phyloP scores from a whole-genome alignment of 2,329 filamentous ascomycete genomes.

The Trichoderma atrobrunneum region DNA sequence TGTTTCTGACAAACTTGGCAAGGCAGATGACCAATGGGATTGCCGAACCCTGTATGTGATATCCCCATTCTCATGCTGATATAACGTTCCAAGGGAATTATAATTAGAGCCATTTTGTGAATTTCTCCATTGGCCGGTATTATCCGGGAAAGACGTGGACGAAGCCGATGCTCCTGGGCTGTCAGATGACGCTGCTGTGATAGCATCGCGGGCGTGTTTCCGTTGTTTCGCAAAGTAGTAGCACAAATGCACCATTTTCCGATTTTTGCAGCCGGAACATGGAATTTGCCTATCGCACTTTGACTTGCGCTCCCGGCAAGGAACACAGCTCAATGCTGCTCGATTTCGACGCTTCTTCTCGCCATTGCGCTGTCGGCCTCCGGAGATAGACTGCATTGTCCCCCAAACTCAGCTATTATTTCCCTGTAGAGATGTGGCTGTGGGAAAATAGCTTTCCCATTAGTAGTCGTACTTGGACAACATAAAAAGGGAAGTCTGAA shows the following conservation, averaged over 20 bases:
- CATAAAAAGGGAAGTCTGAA: not conserved
- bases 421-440: not conserved
- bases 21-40: not conserved
- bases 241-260: not conserved
- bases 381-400: not conserved
- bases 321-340: not conserved
- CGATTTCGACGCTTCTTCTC: not conserved
- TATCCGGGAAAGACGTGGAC: not conserved
- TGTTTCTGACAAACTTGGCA: not conserved
- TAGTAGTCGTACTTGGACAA: not conserved
- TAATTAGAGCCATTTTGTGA: not conserved
- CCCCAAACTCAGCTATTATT: not conserved
- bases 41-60: not conserved
- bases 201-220: not conserved
- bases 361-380: not conserved
- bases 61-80: not conserved
- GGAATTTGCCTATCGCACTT: not conserved
- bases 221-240: not conserved
- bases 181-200: not conserved
- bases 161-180: not conserved
- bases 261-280: not conserved
- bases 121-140: not conserved
- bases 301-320: not conserved
- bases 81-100: not conserved
- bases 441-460: not conserved